A percentile compares a stretch with the other conserved stretches of the same genome.
Evolutionary conservation across 1,284 basidiomycete genomes (phyloP).

Genomic region (Ganoderma lucidum): DNA sequence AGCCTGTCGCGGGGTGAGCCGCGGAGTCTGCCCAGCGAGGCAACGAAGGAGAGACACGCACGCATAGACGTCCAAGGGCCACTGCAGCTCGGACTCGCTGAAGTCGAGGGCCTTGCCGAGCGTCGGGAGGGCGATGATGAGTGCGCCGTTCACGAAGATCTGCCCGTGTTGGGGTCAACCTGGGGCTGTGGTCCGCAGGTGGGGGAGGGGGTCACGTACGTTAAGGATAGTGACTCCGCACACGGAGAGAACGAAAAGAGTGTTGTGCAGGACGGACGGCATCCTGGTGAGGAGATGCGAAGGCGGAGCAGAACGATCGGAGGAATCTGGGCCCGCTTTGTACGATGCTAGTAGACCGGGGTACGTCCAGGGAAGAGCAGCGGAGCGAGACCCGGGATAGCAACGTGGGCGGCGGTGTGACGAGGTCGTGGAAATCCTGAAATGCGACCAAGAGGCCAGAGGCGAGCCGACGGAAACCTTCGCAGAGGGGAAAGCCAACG

Average conservation of each 20-base stretch:
- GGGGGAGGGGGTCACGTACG: not conserved
- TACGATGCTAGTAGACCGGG: too few relatives aligned
- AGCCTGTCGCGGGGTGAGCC: conserved; percentile 32
- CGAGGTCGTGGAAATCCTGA: too few relatives aligned
- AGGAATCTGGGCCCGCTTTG: too few relatives aligned
- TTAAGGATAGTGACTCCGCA: conserved; percentile 1
- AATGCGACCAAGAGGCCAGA: too few relatives aligned
- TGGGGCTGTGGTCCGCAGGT: not conserved
- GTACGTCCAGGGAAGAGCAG: too few relatives aligned
- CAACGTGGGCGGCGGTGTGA: too few relatives aligned
- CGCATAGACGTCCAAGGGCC: conserved; percentile 52
- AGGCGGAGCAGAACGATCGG: too few relatives aligned
- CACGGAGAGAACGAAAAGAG: not conserved
- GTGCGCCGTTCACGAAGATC: conserved; percentile 49
- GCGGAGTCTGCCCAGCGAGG: not conserved
- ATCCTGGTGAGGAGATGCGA: not conserved
- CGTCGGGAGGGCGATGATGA: conserved; percentile 52
- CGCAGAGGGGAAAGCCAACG: too few relatives aligned
- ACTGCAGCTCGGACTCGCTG: conserved; percentile 47
- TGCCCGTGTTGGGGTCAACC: conserved; percentile 16
- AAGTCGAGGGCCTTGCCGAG: conserved; percentile 49
- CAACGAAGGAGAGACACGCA: conserved; percentile 33
- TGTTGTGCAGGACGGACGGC: not conserved
- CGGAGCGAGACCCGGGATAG: too few relatives aligned
- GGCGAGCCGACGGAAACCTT: too few relatives aligned